Base-by-base conservation (phyloP, 2,329 filamentous ascomycete genomes). In the Trematosphaeria pertusa region DNA sequence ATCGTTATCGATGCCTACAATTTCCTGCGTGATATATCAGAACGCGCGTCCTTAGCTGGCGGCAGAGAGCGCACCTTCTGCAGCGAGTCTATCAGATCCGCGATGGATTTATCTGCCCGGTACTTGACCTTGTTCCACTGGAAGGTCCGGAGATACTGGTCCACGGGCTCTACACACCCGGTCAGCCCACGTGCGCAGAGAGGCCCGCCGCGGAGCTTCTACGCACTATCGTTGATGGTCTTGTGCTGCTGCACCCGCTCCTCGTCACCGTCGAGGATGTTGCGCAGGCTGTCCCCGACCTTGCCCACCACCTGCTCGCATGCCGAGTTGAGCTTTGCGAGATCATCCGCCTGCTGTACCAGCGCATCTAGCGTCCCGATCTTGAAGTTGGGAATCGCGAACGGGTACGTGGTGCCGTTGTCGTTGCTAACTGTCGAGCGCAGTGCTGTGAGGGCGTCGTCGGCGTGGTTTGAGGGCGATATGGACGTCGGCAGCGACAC, bases 121-220 rank as follows among this genome's bases (percentile, higher is more conserved):
- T 97, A 99, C 71, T 96, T 94, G 75, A 96, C 90, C 75, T 94
- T 97, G 78, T 97, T 97, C 94, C 94, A 99, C 58, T 85, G 83
- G 74, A 97, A 99, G 44, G 83, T 87, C 67, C 87, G 85, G 35
- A 99, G 78, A 70, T 97, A 99, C 70, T 93, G 88, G 63, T 97
- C 93, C 50, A 93, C 91, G n/a, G 94, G 92, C 73, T 96, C 93
- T 97, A 70, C 37, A 37, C 11, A 9, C 8, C 14, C 17, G 37
- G 49, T 57, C 34, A 48, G 61, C 50, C 20, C 21, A 5, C 33
- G 20, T 28, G 19, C 17, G 2, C 10, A 22, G 20, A 18, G 14
- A 30, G 8, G 15, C 5, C 3, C 18, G 22, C 6, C 4, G 15
- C 14, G 43, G 32, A 3, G 17, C 15, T 17, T 30, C 8, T 11